A percentile compares a stretch with the other conserved stretches of the same genome.
Conservation (phyloP, 257 asterid species). For the Lycium ferocissimum region DNA sequence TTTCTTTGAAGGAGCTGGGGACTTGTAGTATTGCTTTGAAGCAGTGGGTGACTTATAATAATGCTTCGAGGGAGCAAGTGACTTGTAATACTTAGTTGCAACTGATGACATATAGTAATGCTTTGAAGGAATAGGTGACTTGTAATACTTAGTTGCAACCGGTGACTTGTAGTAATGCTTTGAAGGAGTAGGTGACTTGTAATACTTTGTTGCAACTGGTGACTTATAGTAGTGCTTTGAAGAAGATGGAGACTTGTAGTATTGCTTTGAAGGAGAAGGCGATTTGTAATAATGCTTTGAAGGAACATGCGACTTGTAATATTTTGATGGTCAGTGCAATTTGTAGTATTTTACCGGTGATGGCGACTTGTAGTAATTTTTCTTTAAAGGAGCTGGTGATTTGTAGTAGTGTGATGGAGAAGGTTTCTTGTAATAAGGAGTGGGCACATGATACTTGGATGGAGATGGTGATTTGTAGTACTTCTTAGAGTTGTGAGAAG, state of each 20-base stretch:
- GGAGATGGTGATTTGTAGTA: conserved; percentile 4
- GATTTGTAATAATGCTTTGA: neutral
- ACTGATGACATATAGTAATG: neutral
- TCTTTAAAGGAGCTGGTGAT: neutral
- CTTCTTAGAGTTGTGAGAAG: neutral
- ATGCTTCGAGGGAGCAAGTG: neutral
- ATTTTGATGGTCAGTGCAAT: neutral
- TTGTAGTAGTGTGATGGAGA: conserved; percentile 7
- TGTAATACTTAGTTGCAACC: neutral
- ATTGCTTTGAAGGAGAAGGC: neutral
- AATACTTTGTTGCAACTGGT: neutral
- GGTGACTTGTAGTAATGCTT: neutral
- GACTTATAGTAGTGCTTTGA: neutral
- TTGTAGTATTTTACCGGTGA: neutral
- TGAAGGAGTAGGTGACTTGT: neutral
- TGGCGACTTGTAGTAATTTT: neutral
- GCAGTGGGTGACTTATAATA: neutral
- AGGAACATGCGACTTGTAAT: neutral
- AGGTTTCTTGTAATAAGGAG: neutral
- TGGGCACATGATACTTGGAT: neutral
- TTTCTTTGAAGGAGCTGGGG: neutral
- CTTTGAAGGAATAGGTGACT: neutral
- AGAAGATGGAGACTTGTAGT: neutral
- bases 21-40: neutral
- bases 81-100: neutral